Evolutionary conservation across 1,139 yeast species (phyloP), one percentile per base, ranked within the genome.

Genomic region (Taphrina pruni): DNA sequence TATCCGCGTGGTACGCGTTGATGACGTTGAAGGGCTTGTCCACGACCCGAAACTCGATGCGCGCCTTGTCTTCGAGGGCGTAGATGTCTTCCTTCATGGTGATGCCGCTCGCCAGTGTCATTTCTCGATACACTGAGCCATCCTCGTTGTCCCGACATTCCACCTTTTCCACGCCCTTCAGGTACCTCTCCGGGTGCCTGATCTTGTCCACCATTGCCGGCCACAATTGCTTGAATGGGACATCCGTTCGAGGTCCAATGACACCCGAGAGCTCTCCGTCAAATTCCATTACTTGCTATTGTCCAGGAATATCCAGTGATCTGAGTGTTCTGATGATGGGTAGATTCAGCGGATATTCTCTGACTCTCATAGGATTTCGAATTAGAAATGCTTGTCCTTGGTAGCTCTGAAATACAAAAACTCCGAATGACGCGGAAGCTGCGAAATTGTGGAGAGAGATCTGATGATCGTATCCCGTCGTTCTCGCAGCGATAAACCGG

Each of bases 141-240:
- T 55, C 61, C 11, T 45, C 56, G 38, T 54, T 54, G 41, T 54
- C 56, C 5, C 35, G 35, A 8, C 48, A 46, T 8, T 60, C 55
- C 12, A 64, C 67, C 35, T 43, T 20, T 46, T 35, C 26, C 43
- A 64, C 61, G 46, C 55, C 55, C 43, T 43, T 43, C 20, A 64
- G 51, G 56, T 64, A 64, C 54, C 21, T 21, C 6, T 45, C 67
- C 38, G 67, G 67, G 38, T 64, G 45, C 17, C 35, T 55, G 45
- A 57, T 64, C 61, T 64, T 64, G 46, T 64, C 67, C 39, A 64
- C 61, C 46, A 64, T 56, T 32, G 67, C 60, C n/a, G 35, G 43
- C 67, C 67, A 64, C 12, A 64, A 48, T 21, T 43, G 38, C 8
- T 26, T 38, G 26, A 58, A 58, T n/a, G 62, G 62, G 6, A 58